These are phyloP conservation scores for Solanum rostratum DNA, from an alignment of 257 asterid genomes.

Conservation along the genomic window DNA sequence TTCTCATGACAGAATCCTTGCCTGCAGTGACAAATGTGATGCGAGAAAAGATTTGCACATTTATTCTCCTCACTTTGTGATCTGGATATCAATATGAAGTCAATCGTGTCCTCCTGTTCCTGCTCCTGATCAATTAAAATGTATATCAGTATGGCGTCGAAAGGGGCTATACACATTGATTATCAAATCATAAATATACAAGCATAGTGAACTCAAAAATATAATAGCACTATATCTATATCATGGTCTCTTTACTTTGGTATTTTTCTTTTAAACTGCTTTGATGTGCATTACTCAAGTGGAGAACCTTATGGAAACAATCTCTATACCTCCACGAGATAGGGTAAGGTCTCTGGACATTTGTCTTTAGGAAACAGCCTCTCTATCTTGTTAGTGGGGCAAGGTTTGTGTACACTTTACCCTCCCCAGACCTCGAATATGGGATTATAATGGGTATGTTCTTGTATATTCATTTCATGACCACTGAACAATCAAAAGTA, in stretches of 20 bases:
- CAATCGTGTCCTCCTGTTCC: slow-evolving; percentile 27
- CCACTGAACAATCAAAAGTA: neutral
- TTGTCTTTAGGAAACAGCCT: neutral
- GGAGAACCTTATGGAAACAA: too few species aligned
- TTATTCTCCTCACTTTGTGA: slow-evolving; percentile 20
- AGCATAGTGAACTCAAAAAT: neutral
- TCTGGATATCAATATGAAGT: slow-evolving; percentile 65
- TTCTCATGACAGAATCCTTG: neutral
- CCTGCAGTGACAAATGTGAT: slow-evolving; percentile 73
- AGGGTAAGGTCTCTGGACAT: neutral
- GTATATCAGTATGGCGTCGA: neutral
- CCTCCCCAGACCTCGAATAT: neutral
- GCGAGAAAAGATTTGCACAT: slow-evolving; percentile 34
- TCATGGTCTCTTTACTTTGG: too few species aligned
- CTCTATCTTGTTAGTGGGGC: neutral
- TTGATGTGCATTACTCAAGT: neutral
- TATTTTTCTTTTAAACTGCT: too few species aligned
- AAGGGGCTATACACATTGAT: neutral
- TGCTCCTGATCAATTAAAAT: slow-evolving; percentile 29
- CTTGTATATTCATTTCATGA: neutral
- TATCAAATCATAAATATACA: neutral
- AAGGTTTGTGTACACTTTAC: neutral
- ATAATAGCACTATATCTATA: neutral
- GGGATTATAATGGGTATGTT: neutral
- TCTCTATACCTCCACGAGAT: neutral